Evolutionary conservation across 805 yeast genomes (phyloP), one percentile per base, ranked within the genome.

Genomic region (Candida palmyrensis): DNA sequence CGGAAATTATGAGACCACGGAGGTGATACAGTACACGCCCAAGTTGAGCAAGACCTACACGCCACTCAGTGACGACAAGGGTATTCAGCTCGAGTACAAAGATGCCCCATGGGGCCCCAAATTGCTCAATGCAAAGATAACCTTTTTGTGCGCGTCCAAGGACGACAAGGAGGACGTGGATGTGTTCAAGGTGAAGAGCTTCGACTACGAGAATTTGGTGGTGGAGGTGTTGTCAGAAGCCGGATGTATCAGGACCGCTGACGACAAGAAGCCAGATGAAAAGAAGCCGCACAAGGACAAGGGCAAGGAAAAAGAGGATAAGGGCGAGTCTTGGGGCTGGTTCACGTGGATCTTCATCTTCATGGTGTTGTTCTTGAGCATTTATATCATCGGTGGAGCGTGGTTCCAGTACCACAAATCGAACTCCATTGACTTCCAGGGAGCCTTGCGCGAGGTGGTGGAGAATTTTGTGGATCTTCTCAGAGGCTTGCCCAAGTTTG

Each of bases 341-440:
- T 75, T 89, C 52, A 75, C 88, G 2, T 85, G 90, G 79, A 49
- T 87, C 7, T 85, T 89, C 51, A 79, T 89, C 44, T 59, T 88
- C 39, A 57, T 80, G 43, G 84, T 85, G 12, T 57, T 90, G 21
- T 72, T 73, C 29, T 69, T 83, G 45, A 79, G 87, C 29, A 76
- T 77, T 26, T 89, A 85, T 55, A 73, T 82, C 16, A 73, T 80
- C 33, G 79, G 78, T 17, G 81, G 81, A 21, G 84, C 88, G 1
- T 82, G 88, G 85, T 68, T 80, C 43, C 81, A 80, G 45, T 77
- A 80, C 55, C 77, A 77, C 45, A 77, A 82, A 44, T 77, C 83
- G 43, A 85, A 88, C 29, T 73, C 42, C 12, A 77, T 79, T 15
- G 88, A 82, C 41, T 69, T 84, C 55, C 78, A 79, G 44, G 89